A percentile compares a stretch with the other conserved stretches of the same genome.
Conservation (phyloP, 2,329 filamentous ascomycete genomes). For the Ophiognomonia clavigignenti-juglandacearum region DNA sequence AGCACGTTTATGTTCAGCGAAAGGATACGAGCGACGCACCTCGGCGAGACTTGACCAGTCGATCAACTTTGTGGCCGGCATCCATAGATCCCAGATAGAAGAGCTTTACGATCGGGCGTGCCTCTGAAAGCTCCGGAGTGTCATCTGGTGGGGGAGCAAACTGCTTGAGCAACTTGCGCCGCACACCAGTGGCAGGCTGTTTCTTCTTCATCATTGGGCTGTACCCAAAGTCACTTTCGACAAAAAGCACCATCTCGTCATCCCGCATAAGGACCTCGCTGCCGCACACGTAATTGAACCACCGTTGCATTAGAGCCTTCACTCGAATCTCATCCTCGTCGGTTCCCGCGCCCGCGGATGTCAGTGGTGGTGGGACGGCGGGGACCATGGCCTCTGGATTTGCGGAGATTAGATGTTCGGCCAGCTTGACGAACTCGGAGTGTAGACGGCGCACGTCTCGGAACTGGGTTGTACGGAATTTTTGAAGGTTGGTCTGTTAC, state of each 20-base stretch:
- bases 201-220: slow-evolving; percentile 93
- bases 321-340: slow-evolving; percentile 91
- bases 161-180: slow-evolving; percentile 94
- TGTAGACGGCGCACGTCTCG: slow-evolving; percentile 94
- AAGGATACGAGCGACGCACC: slow-evolving; percentile 49
- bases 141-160: slow-evolving; percentile 97
- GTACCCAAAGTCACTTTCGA: slow-evolving; percentile 99
- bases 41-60: slow-evolving; percentile 84
- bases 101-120: slow-evolving; percentile 84
- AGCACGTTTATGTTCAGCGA: slow-evolving; percentile 22
- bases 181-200: slow-evolving; percentile 92
- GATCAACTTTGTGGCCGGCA: slow-evolving; percentile 93
- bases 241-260: slow-evolving; percentile 95
- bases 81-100: slow-evolving; percentile 97
- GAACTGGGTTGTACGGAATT: slow-evolving; percentile 96
- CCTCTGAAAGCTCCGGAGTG: slow-evolving; percentile 87
- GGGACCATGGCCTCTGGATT: slow-evolving; percentile 95
- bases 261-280: slow-evolving; percentile 92
- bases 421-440: slow-evolving; percentile 94
- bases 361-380: slow-evolving; percentile 89
- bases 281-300: slow-evolving; percentile 89
- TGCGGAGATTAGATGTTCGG: slow-evolving; percentile 92
- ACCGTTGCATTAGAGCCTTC: slow-evolving; percentile 85
- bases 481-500: slow-evolving; percentile 88
- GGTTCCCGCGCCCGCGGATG: slow-evolving; percentile 88